A percentile compares a stretch with the other conserved stretches of the same genome.
Conservation (phyloP, 106 monocot genomes). For the Triglochin maritima region DNA sequence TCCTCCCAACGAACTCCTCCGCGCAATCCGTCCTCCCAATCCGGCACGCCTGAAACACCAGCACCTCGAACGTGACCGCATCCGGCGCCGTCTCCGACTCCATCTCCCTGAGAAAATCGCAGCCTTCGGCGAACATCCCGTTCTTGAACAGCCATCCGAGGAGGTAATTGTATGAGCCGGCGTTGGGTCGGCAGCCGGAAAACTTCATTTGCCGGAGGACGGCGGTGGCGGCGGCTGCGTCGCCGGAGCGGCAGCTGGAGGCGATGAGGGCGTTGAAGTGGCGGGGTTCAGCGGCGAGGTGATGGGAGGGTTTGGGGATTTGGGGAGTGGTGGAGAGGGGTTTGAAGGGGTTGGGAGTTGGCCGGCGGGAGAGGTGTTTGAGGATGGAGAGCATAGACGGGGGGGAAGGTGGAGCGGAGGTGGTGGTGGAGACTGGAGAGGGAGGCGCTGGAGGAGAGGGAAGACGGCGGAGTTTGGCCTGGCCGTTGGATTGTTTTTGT, state of each 20-base stretch:
- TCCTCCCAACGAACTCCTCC: conserved; percentile 35
- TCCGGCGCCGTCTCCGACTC: conserved; percentile 48
- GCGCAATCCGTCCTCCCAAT: conserved; percentile 40
- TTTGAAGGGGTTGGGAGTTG: too few relatives aligned
- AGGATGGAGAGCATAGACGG: too few relatives aligned
- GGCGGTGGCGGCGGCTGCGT: conserved; percentile 29
- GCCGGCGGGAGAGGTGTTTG: too few relatives aligned
- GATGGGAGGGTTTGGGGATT: too few relatives aligned
- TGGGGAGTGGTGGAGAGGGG: too few relatives aligned
- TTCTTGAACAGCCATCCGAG: conserved; percentile 70
- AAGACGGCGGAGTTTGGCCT: too few relatives aligned
- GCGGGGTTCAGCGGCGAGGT: too few relatives aligned
- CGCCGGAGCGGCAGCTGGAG: conserved; percentile 39
- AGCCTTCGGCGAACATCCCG: conserved; percentile 36
- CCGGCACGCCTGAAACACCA: conserved; percentile 54
- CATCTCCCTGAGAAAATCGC: conserved; percentile 50
- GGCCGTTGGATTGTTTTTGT: too few relatives aligned
- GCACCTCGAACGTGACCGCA: conserved; percentile 48
- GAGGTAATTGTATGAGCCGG: conserved; percentile 61
- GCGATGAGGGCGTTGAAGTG: conserved; percentile 65
- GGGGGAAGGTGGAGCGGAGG: too few relatives aligned
- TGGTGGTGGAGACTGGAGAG: too few relatives aligned
- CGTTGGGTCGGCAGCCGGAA: conserved; percentile 39
- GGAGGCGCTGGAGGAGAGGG: too few relatives aligned
- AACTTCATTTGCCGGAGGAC: conserved; percentile 56